A percentile compares a stretch with the other conserved stretches of the same genome.
Evolutionary conservation across 2,329 filamentous ascomycete species (phyloP).

Genomic region (Pyrenochaeta sp.): DNA sequence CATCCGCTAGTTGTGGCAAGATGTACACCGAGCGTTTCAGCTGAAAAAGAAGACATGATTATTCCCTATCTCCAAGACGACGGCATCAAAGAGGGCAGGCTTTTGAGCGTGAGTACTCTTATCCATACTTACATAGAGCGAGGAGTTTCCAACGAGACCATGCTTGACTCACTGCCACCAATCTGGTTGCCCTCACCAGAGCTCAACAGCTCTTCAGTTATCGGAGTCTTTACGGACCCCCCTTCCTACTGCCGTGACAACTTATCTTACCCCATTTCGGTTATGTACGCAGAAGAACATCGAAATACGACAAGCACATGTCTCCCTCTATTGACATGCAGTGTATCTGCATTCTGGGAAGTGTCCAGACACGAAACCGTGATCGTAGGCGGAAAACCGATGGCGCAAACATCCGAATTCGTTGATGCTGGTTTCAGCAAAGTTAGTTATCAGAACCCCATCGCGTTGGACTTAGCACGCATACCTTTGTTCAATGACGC

Average conservation of each 20-base stretch:
- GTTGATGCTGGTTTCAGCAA: too few species aligned
- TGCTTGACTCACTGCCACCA: not conserved
- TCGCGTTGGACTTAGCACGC: too few species aligned
- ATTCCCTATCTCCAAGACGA: not conserved
- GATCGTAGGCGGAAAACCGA: too few species aligned
- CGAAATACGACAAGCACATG: not conserved
- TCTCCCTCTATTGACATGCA: not conserved
- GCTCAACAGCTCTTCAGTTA: not conserved
- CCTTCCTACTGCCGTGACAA: too few species aligned
- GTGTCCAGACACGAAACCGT: not conserved
- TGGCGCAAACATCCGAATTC: too few species aligned
- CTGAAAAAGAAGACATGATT: too few species aligned
- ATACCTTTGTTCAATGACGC: too few species aligned
- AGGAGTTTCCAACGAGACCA: not conserved
- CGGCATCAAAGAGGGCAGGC: not conserved
- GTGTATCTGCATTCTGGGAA: not conserved
- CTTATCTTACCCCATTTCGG: too few species aligned
- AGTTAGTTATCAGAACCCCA: too few species aligned
- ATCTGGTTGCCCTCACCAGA: constrained; percentile 1
- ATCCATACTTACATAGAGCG: not conserved
- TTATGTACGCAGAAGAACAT: too few species aligned
- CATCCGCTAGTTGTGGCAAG: constrained; percentile 3
- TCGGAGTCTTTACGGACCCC: not conserved
- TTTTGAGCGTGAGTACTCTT: not conserved
- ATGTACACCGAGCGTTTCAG: too few species aligned